Base-by-base conservation (phyloP, 768 basidiomycete species). In the Boletellus sp. region DNA sequence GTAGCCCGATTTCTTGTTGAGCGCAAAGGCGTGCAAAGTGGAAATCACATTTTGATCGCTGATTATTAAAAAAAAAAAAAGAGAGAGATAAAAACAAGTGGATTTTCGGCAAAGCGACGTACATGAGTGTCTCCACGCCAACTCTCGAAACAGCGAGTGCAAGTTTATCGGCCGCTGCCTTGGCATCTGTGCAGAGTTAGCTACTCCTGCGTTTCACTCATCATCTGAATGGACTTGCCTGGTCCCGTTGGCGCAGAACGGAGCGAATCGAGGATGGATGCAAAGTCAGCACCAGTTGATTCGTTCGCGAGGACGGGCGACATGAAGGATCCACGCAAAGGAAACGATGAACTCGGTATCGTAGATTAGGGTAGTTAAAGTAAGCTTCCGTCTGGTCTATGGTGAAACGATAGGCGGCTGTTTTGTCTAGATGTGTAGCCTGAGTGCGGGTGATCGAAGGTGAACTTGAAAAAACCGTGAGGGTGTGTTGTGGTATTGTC, bases 1-100 rank as follows among this genome's bases (percentile, higher is more conserved):
- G 63, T 80, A 90, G 45, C 89, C 89, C 24, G 85, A 89, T 72
- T 91, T 91, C 70, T 89, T 89, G 69, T 91, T 90, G 51, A 79
- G 78, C 26, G 85, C 87, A 65, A 84, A 90, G 19, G 63, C 55
- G 48, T 87, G 82, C 42, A 94, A 72, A 32, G 81, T 78, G 44
- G 77, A 72, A 41, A 93, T 67, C 44, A 94, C 69, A 44, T 77
- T 69, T 55, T 70, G 67, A 62, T 89, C 81, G 41, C 89, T 90
- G 59, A 28, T 22, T 32, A 24, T 10, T 4, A 26, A 10, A 28
- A 28, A 28, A 28, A 26, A 26, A 26, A 26, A 26, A 4, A 26
- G 24, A 4, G 24, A 26, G 24, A 26, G 24, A 26, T 26, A 26
- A 8, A 17, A 51, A 38, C 40, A 34, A 53, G 34, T 22, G n/a